Conservation (phyloP, 331 rosid genomes). For the Quercus tomentella region DNA sequence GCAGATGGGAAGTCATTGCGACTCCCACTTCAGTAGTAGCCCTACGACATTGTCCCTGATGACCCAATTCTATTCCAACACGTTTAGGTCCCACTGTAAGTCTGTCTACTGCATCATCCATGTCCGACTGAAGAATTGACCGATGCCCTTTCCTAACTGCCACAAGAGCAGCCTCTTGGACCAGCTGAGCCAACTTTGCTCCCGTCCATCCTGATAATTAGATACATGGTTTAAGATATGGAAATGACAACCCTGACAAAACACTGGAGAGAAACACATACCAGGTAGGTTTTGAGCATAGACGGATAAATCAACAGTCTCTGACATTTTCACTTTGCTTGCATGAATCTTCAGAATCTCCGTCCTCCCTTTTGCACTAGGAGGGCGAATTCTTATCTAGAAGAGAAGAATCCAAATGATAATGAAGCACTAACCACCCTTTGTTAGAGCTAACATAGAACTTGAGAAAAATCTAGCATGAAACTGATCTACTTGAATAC, state of each 20-base stretch:
- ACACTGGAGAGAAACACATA: slow-evolving; percentile 20
- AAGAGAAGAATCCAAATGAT: slow-evolving; percentile 26
- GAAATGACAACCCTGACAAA: slow-evolving; percentile 7
- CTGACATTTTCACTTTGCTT: slow-evolving; percentile 88
- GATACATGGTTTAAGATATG: slow-evolving; percentile 20
- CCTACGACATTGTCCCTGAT: slow-evolving; percentile 91
- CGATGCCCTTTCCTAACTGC: slow-evolving; percentile 87
- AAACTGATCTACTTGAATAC: neutral
- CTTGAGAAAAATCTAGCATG: slow-evolving; percentile 11
- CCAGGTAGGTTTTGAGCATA: slow-evolving; percentile 93
- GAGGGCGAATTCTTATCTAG: slow-evolving; percentile 86
- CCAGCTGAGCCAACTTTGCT: slow-evolving; percentile 89
- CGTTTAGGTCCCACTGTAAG: slow-evolving; percentile 92
- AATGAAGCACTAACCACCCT: slow-evolving; percentile 9
- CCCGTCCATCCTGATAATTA: slow-evolving; percentile 84
- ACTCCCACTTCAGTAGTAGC: slow-evolving; percentile 94
- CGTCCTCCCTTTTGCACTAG: slow-evolving; percentile 80
- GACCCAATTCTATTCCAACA: slow-evolving; percentile 71
- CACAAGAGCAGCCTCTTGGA: slow-evolving; percentile 98
- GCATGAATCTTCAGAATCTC: slow-evolving; percentile 93
- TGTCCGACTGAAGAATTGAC: slow-evolving; percentile 79
- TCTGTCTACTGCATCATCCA: slow-evolving; percentile 97
- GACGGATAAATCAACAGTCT: slow-evolving; percentile 77
- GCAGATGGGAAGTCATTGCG: slow-evolving; percentile 92
- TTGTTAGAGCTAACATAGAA: slow-evolving; percentile 13